Percentiles rank a stretch among this genome's conserved stretches.
Evolutionary conservation across 2,329 filamentous ascomycete species (phyloP).

Genomic region (Talaromyces sp.): DNA sequence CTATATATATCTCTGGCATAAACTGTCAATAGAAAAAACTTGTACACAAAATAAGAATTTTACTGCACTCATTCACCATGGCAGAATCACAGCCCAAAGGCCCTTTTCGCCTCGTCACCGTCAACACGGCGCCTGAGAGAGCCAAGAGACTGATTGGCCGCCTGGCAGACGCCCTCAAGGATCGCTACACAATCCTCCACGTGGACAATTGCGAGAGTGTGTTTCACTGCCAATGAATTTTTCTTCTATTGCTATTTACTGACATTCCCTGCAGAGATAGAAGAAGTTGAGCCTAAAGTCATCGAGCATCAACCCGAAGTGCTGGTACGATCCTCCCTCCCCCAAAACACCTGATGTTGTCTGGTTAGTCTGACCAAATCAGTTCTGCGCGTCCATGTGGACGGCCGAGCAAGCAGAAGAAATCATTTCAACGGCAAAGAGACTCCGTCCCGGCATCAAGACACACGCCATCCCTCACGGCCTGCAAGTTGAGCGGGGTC

Average conservation of each 20-base stretch:
- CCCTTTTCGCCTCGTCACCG: slow-evolving; percentile 60
- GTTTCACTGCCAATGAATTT: no score
- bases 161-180: slow-evolving; percentile 57
- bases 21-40: neutral
- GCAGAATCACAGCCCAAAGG: slow-evolving; percentile 38
- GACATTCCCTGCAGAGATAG: slow-evolving; percentile 35
- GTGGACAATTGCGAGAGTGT: slow-evolving; percentile 58
- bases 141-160: slow-evolving; percentile 59
- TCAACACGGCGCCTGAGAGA: slow-evolving; percentile 63
- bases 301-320: slow-evolving; percentile 50
- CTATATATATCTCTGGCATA: slow-evolving; percentile 1
- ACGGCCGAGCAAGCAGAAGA: slow-evolving; percentile 35
- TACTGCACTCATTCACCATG: slow-evolving; percentile 11
- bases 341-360: neutral
- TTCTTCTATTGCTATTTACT: slow-evolving; percentile 1
- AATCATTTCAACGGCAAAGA: slow-evolving; percentile 34
- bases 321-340: slow-evolving; percentile 38
- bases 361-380: slow-evolving; percentile 1
- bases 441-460: slow-evolving; percentile 35
- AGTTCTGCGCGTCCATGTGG: slow-evolving; percentile 62
- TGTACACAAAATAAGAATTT: slow-evolving; percentile 1
- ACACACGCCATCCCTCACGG: slow-evolving; percentile 39
- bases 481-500: slow-evolving; percentile 38
- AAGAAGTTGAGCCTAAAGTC: slow-evolving; percentile 52
- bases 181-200: slow-evolving; percentile 59